Base-by-base conservation (phyloP, 2,329 filamentous ascomycete genomes). In the Cladosporium sp. region DNA sequence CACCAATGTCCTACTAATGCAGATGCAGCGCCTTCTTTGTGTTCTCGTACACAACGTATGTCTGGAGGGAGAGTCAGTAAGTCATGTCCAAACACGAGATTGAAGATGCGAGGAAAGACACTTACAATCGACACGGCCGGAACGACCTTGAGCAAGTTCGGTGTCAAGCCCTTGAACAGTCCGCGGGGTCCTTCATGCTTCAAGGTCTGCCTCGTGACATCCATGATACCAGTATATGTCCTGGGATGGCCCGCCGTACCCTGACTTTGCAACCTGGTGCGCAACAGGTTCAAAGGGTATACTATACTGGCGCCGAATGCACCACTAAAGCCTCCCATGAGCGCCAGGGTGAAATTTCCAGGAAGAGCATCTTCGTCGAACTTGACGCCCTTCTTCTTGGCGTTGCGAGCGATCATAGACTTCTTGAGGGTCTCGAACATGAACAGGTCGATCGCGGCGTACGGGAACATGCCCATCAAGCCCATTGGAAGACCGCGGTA, bases 401-500 rank as follows among this genome's bases (percentile, higher is more conserved):
- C 87, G 64, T 89, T 87, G 58, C 85, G 84, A 3, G 73, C 73
- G 33, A 86, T 80, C 58, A 95, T 83, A 7, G 77, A 77, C 44
- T 81, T 82, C 72, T 98, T 98, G 56, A 96, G 79, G 55, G 93
- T 83, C 72, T 98, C 93, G 65, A 97, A 98, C 0, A 89, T 95
- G 59, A 89, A 89, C 64, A 98, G 85, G 67, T 98, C 93, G 66
- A 98, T 95, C 46, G 93, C 93, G 40, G 90, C 92, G 69, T 97
- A 98, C 0, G 93, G 93, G 64, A 98, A 98, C 84, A 97, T 96
- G 67, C 93, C 93, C 46, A 96, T 74, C 3, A 98, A 78, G 13
- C 93, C 93, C 81, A 97, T 93, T 0, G 90, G 91, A 33, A 98
- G 79, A 38, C 93, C 93, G 50, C 92, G 89, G 70, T 97, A 98